Base-by-base conservation (phyloP, 306 rosid genomes). In the Cucumis hystrix region DNA sequence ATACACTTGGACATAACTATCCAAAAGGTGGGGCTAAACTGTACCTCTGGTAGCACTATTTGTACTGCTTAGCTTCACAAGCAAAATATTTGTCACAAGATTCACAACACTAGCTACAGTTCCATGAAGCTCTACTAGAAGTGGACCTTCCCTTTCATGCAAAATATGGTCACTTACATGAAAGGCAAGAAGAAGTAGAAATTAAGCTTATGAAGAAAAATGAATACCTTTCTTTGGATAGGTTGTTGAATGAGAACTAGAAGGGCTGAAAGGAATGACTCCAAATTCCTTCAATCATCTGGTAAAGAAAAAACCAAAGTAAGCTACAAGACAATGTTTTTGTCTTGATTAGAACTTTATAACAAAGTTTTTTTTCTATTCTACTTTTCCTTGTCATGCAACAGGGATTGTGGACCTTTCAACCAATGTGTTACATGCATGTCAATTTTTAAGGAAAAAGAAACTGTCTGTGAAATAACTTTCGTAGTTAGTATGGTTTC, bases 1-100 rank as follows among this genome's bases (percentile, higher is more conserved):
- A 93, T 89, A 39, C 35, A 39, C 60, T 56, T 55, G 65, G 65
- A 37, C 58, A 43, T 13, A 20, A 47, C 58, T 45, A 70, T 47
- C 58, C n/a, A 45, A 70, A 20, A 70, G 7, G 58, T 47, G 21
- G 37, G 39, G 21, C 43, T 71, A 71, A 71, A 30, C 9, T 49
- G 20, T 13, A 33, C 39, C 58, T 23, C 58, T 69, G 75, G 7
- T 45, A 21, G 20, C 37, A 20, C n/a, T 68, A 3, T 43, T 2
- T 20, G 74, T 68, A 43, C 74, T 41, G 10, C 74, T 11, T 43
- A 41, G 74, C 55, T 20, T 41, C 18, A 20, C 35, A 41, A 67
- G 51, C 35, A 40, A 69, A 67, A 67, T n/a, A 16, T 41, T 67
- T 41, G 33, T 67, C 28, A 37, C 4, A 66, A 40, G 73, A 66